Percentiles rank a stretch among this genome's conserved stretches.
These are phyloP conservation scores for Acer saccharum DNA, from an alignment of 345 rosid genomes.

Conservation along the genomic window DNA sequence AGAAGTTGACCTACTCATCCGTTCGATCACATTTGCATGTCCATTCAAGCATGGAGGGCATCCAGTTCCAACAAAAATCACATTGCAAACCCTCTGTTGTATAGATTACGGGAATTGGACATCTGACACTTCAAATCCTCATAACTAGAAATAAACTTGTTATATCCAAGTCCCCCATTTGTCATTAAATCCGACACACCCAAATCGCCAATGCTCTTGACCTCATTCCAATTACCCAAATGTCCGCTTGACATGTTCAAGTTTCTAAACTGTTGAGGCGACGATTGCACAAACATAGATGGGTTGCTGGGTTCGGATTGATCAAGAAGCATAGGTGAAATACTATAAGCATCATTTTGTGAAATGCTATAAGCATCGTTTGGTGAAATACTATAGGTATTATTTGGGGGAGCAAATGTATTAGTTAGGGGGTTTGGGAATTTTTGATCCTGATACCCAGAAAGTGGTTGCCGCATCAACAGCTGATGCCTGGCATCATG, in stretches of 20 bases:
- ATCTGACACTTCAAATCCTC: slow-evolving; percentile 45
- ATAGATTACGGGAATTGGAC: slow-evolving; percentile 43
- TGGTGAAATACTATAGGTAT: slow-evolving; percentile 27
- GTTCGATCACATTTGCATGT: not conserved
- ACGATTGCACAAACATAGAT: slow-evolving; percentile 31
- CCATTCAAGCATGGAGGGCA: not conserved
- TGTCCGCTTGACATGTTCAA: slow-evolving; percentile 35
- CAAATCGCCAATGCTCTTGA: slow-evolving; percentile 25
- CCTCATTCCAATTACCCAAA: slow-evolving; percentile 51
- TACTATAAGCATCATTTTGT: slow-evolving; percentile 24
- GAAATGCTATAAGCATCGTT: slow-evolving; percentile 22
- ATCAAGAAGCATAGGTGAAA: slow-evolving; percentile 33
- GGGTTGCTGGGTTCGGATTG: slow-evolving; percentile 29
- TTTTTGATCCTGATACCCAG: slow-evolving; percentile 35
- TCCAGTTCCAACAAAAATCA: slow-evolving; percentile 22
- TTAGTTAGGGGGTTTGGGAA: slow-evolving; percentile 28
- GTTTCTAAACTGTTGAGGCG: slow-evolving; percentile 37
- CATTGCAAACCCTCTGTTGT: slow-evolving; percentile 51
- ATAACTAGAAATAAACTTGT: slow-evolving; percentile 31
- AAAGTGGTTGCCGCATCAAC: slow-evolving; percentile 38
- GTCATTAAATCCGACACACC: slow-evolving; percentile 34
- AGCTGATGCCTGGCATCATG: slow-evolving; percentile 39
- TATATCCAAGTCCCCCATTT: slow-evolving; percentile 39
- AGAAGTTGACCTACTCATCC: slow-evolving; percentile 6
- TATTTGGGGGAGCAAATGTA: slow-evolving; percentile 37